Evolutionary conservation across 495 filamentous ascomycete genomes (phyloP), one percentile per base, ranked within the genome.

Genomic region (Penicillium coffeae): DNA sequence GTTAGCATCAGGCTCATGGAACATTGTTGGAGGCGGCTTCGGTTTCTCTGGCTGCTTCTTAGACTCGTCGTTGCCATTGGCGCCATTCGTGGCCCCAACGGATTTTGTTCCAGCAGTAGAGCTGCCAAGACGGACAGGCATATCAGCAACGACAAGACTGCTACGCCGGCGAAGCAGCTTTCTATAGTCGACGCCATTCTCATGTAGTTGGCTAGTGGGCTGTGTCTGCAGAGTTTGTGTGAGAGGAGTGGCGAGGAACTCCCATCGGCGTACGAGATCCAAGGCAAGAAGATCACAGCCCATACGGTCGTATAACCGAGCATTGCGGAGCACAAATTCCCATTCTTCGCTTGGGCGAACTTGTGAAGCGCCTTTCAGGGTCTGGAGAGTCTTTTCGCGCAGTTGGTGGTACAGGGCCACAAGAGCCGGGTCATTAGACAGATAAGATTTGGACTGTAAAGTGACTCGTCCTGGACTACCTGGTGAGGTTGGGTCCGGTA

Each of bases 251-350:
- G 56, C 69, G 38, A 95, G 72, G 69, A 95, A 95, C 57, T 90
- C 86, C 91, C 91, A 96, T 58, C 87, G 90, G 5, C 85, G 80
- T 6, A 90, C 87, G 52, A 71, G 56, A 55, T 95, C 89, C 9
- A 98, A 70, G 9, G 94, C 93, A 1, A 96, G 79, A n/a, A 96
- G 58, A 62, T 95, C 92, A 57, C 93, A 95, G 10, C 93, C 93
- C 94, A 97, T 97, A 0, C 94, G 82, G 62, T 89, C 85, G 56
- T 97, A 95, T 3, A 96, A 73, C 22, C 87, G 75, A 8, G 92
- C 92, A 41, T 87, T 96, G 55, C 94, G 88, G 20, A 95, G 64
- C 3, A 98, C 82, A 56, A 97, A 96, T 21, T 84, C 83, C 85
- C 88, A 96, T 68, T 97, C 93, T 1, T 80, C 84, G 36, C 74